Evolutionary conservation across 768 basidiomycete species (phyloP).

Genomic region (Hemileccinum rubropunctum): DNA sequence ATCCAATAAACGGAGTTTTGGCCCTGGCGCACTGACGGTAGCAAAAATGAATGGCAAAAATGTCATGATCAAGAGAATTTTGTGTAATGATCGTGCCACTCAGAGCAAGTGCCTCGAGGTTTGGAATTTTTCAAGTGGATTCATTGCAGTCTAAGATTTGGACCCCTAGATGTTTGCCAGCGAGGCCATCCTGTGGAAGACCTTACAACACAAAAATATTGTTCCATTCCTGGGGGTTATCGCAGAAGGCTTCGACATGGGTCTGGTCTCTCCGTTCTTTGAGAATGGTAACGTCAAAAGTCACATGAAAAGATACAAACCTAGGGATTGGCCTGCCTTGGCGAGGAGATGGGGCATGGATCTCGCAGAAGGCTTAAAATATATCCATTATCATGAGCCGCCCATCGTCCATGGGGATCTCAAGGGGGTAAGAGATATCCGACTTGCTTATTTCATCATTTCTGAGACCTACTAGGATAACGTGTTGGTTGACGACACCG

Average conservation of each 20-base stretch:
- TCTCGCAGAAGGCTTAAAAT: slow-evolving; percentile 21
- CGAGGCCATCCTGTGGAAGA: slow-evolving; percentile 29
- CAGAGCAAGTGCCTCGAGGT: slow-evolving; percentile 14
- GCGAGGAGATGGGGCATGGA: slow-evolving; percentile 11
- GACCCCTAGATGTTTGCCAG: slow-evolving; percentile 18
- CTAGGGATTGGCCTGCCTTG: slow-evolving; percentile 2
- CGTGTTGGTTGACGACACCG: slow-evolving; percentile 15
- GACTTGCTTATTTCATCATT: neutral
- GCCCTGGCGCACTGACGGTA: slow-evolving; percentile 18
- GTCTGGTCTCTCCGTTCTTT: slow-evolving; percentile 26
- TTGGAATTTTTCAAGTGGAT: neutral
- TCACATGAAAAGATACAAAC: neutral
- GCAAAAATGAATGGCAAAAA: slow-evolving; percentile 11
- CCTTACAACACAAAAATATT: slow-evolving; percentile 26
- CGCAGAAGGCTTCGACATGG: slow-evolving; percentile 4
- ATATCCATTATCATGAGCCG: slow-evolving; percentile 23
- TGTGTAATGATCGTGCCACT: neutral
- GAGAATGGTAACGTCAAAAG: slow-evolving; percentile 17
- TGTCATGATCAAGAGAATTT: slow-evolving; percentile 29
- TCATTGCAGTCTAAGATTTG: neutral
- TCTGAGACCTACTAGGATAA: slow-evolving; percentile 21
- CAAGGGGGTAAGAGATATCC: slow-evolving; percentile 30
- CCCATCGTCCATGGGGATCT: slow-evolving; percentile 41
- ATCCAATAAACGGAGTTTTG: neutral
- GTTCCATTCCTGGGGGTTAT: slow-evolving; percentile 25